Evolutionary conservation across 192 early-diverging fungal species (phyloP), one percentile per base, ranked within the genome.

Genomic region (Funneliformis geosporum): DNA sequence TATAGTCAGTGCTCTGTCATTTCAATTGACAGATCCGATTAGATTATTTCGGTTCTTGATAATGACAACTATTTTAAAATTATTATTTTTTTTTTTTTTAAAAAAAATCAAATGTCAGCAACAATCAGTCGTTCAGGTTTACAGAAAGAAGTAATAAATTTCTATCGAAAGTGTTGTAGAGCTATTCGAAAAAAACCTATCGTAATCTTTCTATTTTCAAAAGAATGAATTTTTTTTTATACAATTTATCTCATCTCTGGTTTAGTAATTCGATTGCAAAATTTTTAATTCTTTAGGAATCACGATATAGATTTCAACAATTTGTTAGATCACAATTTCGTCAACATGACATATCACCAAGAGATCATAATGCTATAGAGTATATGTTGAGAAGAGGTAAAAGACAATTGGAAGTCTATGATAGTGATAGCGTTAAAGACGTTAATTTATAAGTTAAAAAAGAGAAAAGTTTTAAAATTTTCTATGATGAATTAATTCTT

Each of bases 81-180:
- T 44, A 4, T 50, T 50, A 50, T 50, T 18, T 55, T 55, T 18
- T 18, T 50, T 50, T 18, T 50, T 55, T 55, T 18, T 18, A 6
- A 55, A 55, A 33, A 33, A 33, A 33, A 33, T 33, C 50, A 55
- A 55, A 55, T 55, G 50, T 55, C 50, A 33, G 33, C 33, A 55
- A 14, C 16, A 55, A 75, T 61, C 16, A 59, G 73, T 1, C 82
- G 87, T 14, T 92, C 91, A 2, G 90, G 91, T 12, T 75, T 92
- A 46, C 91, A 92, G 71, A 83, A 82, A 38, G 87, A 91, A 62
- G 87, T 89, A 2, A 82, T 92, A 43, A 85, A 86, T 5, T 84
- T 92, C 12, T 92, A 92, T 67, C 87, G 90, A 78, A 84, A 88
- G 80, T 92, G 91, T 77, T 85, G 89, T 66, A 84, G 88, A 47